Conservation (phyloP, 306 rosid genomes). For the Lathyrus tuberosus region DNA sequence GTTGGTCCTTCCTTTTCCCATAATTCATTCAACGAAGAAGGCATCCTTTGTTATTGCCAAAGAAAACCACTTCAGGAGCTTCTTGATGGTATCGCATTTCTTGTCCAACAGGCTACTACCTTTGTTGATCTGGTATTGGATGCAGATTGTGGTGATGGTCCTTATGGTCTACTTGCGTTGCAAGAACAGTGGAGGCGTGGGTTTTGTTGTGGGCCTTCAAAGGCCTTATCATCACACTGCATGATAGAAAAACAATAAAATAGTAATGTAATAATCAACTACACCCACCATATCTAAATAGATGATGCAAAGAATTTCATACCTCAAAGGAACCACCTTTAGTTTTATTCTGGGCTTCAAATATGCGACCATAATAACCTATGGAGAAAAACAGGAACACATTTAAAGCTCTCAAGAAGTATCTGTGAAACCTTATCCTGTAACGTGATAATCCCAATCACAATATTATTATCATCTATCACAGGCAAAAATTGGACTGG, state of each 20-base stretch:
- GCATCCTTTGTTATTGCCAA: constrained; percentile 84
- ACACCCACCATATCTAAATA: background rate
- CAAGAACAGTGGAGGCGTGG: constrained; percentile 99
- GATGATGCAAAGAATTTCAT: constrained; percentile 38
- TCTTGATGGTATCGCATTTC: constrained; percentile 85
- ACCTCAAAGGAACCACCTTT: constrained; percentile 99
- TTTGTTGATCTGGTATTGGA: constrained; percentile 93
- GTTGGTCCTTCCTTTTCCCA: constrained; percentile 77
- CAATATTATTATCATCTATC: too few species aligned
- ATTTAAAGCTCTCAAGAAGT: too few species aligned
- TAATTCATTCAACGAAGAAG: constrained; percentile 79
- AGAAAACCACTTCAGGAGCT: constrained; percentile 96
- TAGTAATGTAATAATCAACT: constrained; percentile 17
- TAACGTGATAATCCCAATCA: too few species aligned
- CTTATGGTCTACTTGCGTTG: constrained; percentile 94
- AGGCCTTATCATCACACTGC: constrained; percentile 92
- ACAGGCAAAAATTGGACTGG: too few species aligned
- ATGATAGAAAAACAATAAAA: constrained; percentile 25
- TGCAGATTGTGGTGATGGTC: constrained; percentile 93
- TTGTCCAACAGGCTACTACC: constrained; percentile 94
- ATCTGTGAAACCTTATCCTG: too few species aligned
- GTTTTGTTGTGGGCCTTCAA: constrained; percentile 95
- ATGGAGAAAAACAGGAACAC: too few species aligned
- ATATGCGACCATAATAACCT: constrained; percentile 96
- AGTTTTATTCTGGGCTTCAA: constrained; percentile 96